Base-by-base conservation (phyloP, 768 basidiomycete species). In the Xanthoconium purpureum region DNA sequence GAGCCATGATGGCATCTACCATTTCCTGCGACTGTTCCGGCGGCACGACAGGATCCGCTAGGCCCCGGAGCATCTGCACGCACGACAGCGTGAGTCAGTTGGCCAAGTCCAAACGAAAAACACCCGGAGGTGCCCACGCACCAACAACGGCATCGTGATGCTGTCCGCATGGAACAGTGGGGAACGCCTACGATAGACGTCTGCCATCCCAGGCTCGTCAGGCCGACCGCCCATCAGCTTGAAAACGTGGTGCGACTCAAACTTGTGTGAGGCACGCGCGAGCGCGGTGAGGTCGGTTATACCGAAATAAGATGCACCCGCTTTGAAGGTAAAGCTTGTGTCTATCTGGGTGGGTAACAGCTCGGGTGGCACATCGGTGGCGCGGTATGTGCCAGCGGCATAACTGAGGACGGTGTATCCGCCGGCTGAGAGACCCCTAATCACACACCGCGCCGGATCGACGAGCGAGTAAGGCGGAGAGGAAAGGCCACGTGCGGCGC, bases 381-480 rank as follows among this genome's bases (percentile, higher is more conserved):
- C 7, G 45, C 14, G 52, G 37, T 47, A 47, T 29, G 45, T 40
- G 18, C 52, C 45, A 18, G 52, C 37, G 6, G 52, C 37, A 8
- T 46, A 54, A 29, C 45, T 47, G 37, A 54, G 52, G 1, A 54
- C 52, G 37, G 52, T 54, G 37, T 54, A 54, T 3, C 52, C 52
- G 10, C 52, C 45, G 1, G 52, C 45, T 4, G 46, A 54, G 37
- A 47, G 30, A 13, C 52, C 46, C 37, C 45, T 47, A 38, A 47
- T 54, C 30, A 54, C 52, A 24, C 52, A 54, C 14, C 52, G 53
- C 3, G 37, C 46, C 20, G 46, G 32, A 24, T 54, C 46, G 30
- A 47, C 37, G 20, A 54, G 17, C 24, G 45, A 33, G 30, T 54
- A 54, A 1, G 46, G 53, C 30, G 38, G 38, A 3, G 53, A 47